Evolutionary conservation across 305 asterid species (phyloP).

Genomic region (Euphrasia arctica): DNA sequence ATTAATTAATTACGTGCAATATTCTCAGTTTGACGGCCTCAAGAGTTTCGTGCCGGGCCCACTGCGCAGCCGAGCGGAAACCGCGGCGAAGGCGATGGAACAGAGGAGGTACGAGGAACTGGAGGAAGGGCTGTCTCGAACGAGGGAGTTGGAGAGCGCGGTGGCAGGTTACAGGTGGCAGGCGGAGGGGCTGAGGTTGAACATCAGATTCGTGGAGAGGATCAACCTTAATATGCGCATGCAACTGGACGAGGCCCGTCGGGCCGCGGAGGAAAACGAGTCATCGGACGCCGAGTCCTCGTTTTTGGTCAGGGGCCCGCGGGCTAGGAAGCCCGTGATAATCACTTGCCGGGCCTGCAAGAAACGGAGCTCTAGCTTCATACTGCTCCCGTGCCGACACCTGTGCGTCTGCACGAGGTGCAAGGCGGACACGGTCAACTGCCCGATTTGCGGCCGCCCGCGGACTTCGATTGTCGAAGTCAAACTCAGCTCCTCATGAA

Average conservation of each 20-base stretch:
- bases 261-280: background rate
- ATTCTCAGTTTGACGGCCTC: background rate
- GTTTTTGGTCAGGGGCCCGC: conserved; percentile 6
- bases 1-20: background rate
- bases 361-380: conserved; percentile 25
- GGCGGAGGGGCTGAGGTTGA: background rate
- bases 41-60: background rate
- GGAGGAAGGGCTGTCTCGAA: background rate
- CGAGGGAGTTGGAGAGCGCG: conserved; percentile 21
- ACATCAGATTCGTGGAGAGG: background rate
- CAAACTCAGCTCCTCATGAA: background rate
- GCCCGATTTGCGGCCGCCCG: conserved; percentile 38
- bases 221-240: background rate
- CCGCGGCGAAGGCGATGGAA: background rate
- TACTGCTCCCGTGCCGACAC: conserved; percentile 51
- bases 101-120: conserved; percentile 19
- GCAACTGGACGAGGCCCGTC: background rate
- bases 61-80: background rate
- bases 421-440: conserved; percentile 3
- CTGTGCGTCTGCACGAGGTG: conserved; percentile 36
- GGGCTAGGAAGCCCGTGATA: conserved; percentile 19
- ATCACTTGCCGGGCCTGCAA: conserved; percentile 32
- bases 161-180: conserved; percentile 10
- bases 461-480: conserved; percentile 20
- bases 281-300: conserved; percentile 34